These are phyloP conservation scores for Litchi chinensis DNA, from an alignment of 345 rosid species.

Conservation along the genomic window DNA sequence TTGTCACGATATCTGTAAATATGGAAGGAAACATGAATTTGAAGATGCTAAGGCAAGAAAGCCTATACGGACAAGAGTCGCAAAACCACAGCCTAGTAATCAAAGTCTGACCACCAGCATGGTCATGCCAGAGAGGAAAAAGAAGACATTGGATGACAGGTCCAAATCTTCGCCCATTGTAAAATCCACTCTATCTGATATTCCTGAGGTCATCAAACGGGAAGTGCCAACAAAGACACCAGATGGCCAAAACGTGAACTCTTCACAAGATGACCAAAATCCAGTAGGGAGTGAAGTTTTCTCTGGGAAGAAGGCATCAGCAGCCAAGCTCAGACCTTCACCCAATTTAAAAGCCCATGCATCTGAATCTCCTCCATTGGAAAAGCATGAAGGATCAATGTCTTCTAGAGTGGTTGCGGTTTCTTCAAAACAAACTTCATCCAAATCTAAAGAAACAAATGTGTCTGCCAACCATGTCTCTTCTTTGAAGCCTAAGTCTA, in stretches of 20 bases:
- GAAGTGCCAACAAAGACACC: conserved; percentile 27
- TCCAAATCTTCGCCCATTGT: conserved; percentile 25
- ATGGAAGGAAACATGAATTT: conserved; percentile 52
- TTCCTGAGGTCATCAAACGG: conserved; percentile 31
- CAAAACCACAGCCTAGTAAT: conserved; percentile 35
- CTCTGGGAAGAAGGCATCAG: conserved; percentile 15
- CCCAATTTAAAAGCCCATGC: conserved; percentile 24
- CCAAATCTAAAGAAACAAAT: conserved; percentile 39
- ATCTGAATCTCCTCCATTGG: conserved; percentile 19
- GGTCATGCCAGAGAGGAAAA: conserved; percentile 40
- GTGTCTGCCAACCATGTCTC: conserved; percentile 29
- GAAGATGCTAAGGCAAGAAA: conserved; percentile 44
- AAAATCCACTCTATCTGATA: conserved; percentile 10
- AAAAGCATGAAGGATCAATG: conserved; percentile 29
- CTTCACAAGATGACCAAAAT: conserved; percentile 9
- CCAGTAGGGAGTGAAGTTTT: conserved; percentile 1
- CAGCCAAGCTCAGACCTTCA: conserved; percentile 25
- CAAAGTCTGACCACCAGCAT: conserved; percentile 31
- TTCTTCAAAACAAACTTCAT: conserved; percentile 30
- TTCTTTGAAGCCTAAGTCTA: conserved; percentile 42
- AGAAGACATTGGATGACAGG: conserved; percentile 28
- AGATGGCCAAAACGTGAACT: conserved; percentile 13
- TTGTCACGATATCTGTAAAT: conserved; percentile 87
- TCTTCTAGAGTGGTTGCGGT: conserved; percentile 30
- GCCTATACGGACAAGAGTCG: conserved; percentile 42